Evolutionary conservation across 2,329 filamentous ascomycete species (phyloP), one percentile per base, ranked within the genome.

Genomic region (Ophiostoma tasmaniense): DNA sequence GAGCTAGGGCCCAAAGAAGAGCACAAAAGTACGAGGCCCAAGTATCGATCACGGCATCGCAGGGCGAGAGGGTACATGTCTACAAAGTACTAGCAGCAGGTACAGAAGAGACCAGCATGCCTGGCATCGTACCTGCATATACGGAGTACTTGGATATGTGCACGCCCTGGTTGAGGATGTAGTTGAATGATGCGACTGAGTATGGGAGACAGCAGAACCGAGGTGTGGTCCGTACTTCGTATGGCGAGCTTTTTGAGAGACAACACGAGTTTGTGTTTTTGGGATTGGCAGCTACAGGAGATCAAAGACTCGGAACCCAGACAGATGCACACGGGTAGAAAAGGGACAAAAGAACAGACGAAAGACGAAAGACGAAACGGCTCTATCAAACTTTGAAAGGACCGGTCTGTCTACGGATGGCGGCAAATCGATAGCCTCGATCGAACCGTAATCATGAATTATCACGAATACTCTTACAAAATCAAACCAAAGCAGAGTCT

Each of bases 1-100:
- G 64, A 66, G 52, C 68, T 69, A 69, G 59, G 50, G 50, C 50
- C 42, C 13, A 50, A 50, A n/a, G 6, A 20, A 50, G 37, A 50
- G 50, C 4, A n/a, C n/a, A 55, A 55, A 55, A 55, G 50, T 55
- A 55, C 50, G 50, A 55, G n/a, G 50, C 50, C 50, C n/a, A 55
- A 10, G 50, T 55, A 55, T 55, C 50, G n/a, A 17, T 8, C 3
- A 25, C 50, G 22, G 50, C 50, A 55, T 55, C n/a, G n/a, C 8
- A 55, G 50, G 50, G 50, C 50, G 22, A 55, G 22, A 55, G 11
- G n/a, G 50, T 55, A 55, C 50, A 55, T 55, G 50, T 55, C 50
- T 55, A 55, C 50, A 55, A n/a, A 25, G 50, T 13, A 10, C 50
- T 25, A 10, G 50, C 22, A 10, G 50, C 10, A 20, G 33, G 33